A percentile compares a stretch with the other conserved stretches of the same genome.
These are phyloP conservation scores for Curvularia hawaiiensis DNA, from an alignment of 2,329 filamentous ascomycete species.

Conservation along the genomic window DNA sequence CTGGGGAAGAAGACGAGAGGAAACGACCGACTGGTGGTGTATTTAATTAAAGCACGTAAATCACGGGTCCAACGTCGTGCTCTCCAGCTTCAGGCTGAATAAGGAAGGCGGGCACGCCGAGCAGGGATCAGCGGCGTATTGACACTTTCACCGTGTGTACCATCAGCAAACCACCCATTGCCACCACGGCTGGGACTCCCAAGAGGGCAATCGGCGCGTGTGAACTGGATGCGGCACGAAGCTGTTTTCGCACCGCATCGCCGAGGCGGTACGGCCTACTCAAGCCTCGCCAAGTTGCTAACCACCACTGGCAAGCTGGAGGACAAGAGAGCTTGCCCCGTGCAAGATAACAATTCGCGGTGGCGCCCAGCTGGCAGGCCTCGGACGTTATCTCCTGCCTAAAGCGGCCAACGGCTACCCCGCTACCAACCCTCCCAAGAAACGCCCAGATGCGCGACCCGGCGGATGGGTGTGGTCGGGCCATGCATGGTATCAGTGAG, in stretches of 20 bases:
- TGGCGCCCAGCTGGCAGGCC: constrained; percentile 16
- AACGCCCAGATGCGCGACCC: constrained; percentile 11
- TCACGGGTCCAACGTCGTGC: constrained; percentile 10
- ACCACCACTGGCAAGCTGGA: constrained; percentile 16
- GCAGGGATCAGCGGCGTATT: constrained; percentile 15
- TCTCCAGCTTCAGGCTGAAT: constrained; percentile 12
- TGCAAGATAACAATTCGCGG: constrained; percentile 18
- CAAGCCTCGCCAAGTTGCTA: constrained; percentile 24
- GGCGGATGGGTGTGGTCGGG: not conserved
- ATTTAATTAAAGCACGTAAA: constrained; percentile 17
- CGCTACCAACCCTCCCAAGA: constrained; percentile 14
- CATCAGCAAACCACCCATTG: constrained; percentile 22
- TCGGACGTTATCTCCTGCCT: constrained; percentile 16
- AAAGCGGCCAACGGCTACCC: constrained; percentile 14
- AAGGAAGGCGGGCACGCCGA: constrained; percentile 20
- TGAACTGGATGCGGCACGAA: constrained; percentile 13
- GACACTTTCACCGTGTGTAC: constrained; percentile 4
- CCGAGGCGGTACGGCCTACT: constrained; percentile 13
- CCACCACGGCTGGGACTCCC: constrained; percentile 27
- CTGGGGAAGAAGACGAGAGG: constrained; percentile 7
- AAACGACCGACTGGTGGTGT: constrained; percentile 11
- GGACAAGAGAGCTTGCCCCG: constrained; percentile 20
- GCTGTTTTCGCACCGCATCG: constrained; percentile 20
- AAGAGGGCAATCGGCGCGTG: constrained; percentile 9
- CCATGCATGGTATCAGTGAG: constrained; percentile 9